Conservation (phyloP, 1,284 basidiomycete species). For the Trametes hirsuta region DNA sequence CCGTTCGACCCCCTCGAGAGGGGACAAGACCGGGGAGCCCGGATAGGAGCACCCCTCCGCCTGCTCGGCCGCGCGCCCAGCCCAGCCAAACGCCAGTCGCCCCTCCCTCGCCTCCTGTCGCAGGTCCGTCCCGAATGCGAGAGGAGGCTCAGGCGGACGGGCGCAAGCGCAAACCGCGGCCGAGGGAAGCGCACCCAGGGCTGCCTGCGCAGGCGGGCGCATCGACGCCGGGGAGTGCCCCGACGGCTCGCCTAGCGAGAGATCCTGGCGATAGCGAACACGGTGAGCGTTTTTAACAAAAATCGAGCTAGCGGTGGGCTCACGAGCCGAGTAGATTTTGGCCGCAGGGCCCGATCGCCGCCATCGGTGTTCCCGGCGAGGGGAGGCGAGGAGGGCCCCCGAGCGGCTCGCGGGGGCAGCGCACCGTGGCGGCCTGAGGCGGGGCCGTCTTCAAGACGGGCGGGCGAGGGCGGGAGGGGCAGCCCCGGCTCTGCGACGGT, state of each 20-base stretch:
- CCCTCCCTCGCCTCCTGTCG: slow-evolving; percentile 12
- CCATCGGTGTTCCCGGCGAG: background rate
- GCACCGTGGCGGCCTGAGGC: slow-evolving; percentile 1
- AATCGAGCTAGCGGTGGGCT: background rate
- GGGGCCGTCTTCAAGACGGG: slow-evolving; percentile 10
- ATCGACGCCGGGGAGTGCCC: background rate
- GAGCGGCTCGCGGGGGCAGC: slow-evolving; percentile 6
- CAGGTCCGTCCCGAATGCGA: slow-evolving; percentile 17
- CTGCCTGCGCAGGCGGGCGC: background rate
- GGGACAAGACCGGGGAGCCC: background rate
- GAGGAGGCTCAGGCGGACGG: slow-evolving; percentile 2
- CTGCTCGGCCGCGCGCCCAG: background rate
- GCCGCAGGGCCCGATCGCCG: slow-evolving; percentile 15
- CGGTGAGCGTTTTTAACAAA: slow-evolving; percentile 11
- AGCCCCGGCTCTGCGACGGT: slow-evolving; percentile 11
- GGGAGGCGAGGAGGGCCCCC: slow-evolving; percentile 8
- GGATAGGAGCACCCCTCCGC: slow-evolving; percentile 16
- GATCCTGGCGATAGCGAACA: background rate
- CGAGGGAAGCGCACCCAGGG: slow-evolving; percentile 1
- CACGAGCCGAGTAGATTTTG: slow-evolving; percentile 11
- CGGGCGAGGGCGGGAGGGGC: slow-evolving; percentile 13
- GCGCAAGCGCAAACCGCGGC: slow-evolving; percentile 1
- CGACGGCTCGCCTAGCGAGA: slow-evolving; percentile 4
- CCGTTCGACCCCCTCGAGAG: background rate
- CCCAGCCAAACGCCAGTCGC: background rate